phyloP scores from a whole-genome alignment of 306 rosid species.

The Neltuma alba region DNA sequence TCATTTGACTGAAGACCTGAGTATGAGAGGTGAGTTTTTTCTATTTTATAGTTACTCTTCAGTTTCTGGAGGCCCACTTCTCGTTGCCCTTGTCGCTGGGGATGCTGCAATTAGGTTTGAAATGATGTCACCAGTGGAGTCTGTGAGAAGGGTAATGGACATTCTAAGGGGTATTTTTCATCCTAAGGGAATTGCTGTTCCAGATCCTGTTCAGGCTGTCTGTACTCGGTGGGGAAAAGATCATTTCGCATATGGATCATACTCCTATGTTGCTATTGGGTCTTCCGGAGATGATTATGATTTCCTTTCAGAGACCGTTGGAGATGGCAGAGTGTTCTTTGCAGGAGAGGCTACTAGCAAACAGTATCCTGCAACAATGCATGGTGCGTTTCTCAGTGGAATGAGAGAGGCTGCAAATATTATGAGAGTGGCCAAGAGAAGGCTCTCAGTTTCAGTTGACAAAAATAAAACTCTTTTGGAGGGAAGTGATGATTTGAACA shows the following conservation, averaged over 20 bases:
- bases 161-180: constrained; percentile 67
- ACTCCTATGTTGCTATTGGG: constrained; percentile 89
- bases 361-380: constrained; percentile 95
- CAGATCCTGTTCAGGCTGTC: constrained; percentile 75
- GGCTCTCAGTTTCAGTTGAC: constrained; percentile 39
- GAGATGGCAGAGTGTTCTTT: constrained; percentile 81
- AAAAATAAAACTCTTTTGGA: constrained; percentile 20
- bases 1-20: constrained; percentile 78
- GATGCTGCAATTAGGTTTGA: constrained; percentile 87
- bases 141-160: constrained; percentile 77
- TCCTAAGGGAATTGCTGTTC: constrained; percentile 82
- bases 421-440: constrained; percentile 66
- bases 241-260: constrained; percentile 68
- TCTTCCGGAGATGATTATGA: constrained; percentile 91
- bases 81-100: constrained; percentile 89
- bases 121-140: constrained; percentile 86
- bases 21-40: constrained; percentile 92
- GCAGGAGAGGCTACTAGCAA: constrained; percentile 92
- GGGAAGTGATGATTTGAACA: constrained; percentile 54
- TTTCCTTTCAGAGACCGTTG: constrained; percentile 75
- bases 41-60: constrained; percentile 88
- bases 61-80: constrained; percentile 89
- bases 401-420: constrained; percentile 97
- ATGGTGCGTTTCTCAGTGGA: constrained; percentile 92
- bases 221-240: constrained; percentile 96